Evolutionary conservation across 768 basidiomycete species (phyloP).

Genomic region (Tylopilus vinaceipallidus): DNA sequence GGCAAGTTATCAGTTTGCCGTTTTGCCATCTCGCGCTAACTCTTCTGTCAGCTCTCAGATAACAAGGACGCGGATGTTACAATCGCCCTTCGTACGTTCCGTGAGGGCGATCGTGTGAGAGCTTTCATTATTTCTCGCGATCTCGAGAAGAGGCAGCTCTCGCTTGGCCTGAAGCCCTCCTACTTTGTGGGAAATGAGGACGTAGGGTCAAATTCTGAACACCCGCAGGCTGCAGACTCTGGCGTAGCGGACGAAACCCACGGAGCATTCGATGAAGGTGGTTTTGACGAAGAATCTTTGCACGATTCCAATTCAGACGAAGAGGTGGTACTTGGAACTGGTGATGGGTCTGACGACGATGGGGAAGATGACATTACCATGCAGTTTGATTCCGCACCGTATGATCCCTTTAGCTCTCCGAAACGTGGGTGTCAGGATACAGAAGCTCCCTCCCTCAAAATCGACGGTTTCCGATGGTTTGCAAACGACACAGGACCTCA

Average conservation of each 20-base stretch:
- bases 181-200: constrained; percentile 69
- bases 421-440: background rate
- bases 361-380: constrained; percentile 21
- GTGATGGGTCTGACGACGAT: constrained; percentile 14
- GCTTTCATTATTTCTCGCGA: constrained; percentile 74
- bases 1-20: constrained; percentile 40
- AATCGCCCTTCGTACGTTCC: constrained; percentile 77
- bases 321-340: constrained; percentile 15
- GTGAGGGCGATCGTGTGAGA: constrained; percentile 83
- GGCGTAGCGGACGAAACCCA: constrained; percentile 33
- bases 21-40: background rate
- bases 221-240: constrained; percentile 23
- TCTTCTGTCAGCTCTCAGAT: constrained; percentile 70
- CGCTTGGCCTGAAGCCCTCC: constrained; percentile 83
- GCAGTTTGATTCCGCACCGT: constrained; percentile 12
- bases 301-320: constrained; percentile 16
- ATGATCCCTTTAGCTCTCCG: background rate
- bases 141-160: constrained; percentile 75
- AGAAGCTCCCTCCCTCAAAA: constrained; percentile 41
- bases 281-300: constrained; percentile 5
- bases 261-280: constrained; percentile 21
- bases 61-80: constrained; percentile 77
- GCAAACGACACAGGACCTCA: constrained; percentile 35
- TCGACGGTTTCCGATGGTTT: constrained; percentile 76
- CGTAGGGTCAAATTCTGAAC: constrained; percentile 32